phyloP scores from a whole-genome alignment of 176 grass and related monocot genomes.

The Pharus latifolius region DNA sequence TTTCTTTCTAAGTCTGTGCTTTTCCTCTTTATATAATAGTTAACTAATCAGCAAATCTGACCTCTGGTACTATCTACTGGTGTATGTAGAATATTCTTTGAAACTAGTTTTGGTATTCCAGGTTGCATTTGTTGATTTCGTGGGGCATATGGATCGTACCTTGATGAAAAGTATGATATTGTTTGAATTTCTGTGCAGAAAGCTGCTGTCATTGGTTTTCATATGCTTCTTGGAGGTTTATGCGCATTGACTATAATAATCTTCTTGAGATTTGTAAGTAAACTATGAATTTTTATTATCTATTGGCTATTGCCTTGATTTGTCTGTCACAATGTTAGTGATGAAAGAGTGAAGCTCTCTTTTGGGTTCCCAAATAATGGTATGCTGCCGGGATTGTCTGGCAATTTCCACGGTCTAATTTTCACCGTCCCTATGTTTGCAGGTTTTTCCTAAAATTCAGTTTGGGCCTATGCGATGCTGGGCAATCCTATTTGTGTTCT shows the following conservation, averaged over 20 bases:
- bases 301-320: conserved; percentile 5
- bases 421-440: not conserved
- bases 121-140: too few species aligned
- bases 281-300: not conserved
- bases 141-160: not conserved
- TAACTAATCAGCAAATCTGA: not conserved
- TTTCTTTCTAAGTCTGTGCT: not conserved
- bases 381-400: not conserved
- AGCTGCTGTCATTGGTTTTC: conserved; percentile 55
- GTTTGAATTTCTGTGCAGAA: conserved; percentile 48
- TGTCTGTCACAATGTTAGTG: too few species aligned
- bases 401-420: not conserved
- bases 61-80: too few species aligned
- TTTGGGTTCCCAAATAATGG: too few species aligned
- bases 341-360: too few species aligned
- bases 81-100: too few species aligned
- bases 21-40: not conserved
- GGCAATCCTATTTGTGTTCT: conserved; percentile 68
- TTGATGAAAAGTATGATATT: conserved; percentile 11
- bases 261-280: conserved; percentile 92
- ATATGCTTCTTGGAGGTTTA: conserved; percentile 75
- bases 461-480: conserved; percentile 63
- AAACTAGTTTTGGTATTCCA: too few species aligned
- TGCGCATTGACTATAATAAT: conserved; percentile 70
- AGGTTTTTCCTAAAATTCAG: conserved; percentile 64